Evolutionary conservation across 2,329 filamentous ascomycete species (phyloP).

Genomic region (Calonectria naviculata): DNA sequence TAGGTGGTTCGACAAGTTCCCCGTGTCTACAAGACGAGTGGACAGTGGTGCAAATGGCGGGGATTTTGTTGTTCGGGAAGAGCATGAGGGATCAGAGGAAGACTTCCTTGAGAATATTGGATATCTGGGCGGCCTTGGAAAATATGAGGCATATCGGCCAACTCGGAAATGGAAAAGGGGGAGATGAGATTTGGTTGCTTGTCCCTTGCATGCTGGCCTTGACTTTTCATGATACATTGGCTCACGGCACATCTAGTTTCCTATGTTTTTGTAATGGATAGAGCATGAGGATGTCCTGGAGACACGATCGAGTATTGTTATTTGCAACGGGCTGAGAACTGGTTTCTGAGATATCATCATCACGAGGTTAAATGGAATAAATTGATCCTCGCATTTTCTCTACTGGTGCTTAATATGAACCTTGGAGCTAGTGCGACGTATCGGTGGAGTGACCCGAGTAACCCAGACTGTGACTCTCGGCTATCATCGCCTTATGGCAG

Average conservation of each 20-base stretch:
- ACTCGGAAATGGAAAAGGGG: not conserved
- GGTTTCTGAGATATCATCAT: not conserved
- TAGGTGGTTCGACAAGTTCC: constrained; percentile 42
- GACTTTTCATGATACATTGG: not conserved
- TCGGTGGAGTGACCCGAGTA: not conserved
- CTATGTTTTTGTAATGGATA: not conserved
- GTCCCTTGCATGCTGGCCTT: not conserved
- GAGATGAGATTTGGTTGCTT: not conserved
- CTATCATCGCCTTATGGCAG: not conserved
- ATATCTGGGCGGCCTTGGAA: constrained; percentile 42
- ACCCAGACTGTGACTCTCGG: not conserved
- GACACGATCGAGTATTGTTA: not conserved
- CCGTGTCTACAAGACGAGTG: constrained; percentile 7
- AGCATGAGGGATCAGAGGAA: constrained; percentile 30
- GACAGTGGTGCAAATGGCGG: not conserved
- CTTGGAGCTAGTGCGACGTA: not conserved
- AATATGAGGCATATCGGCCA: constrained; percentile 3
- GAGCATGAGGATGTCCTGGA: not conserved
- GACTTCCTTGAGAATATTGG: constrained; percentile 35
- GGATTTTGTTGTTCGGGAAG: constrained; percentile 29
- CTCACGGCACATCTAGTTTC: not conserved
- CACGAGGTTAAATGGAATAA: not conserved
- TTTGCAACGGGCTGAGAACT: not conserved
- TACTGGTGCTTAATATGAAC: not conserved
- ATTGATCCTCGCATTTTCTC: not conserved